Evolutionary conservation across 805 yeast species (phyloP), one percentile per base, ranked within the genome.

Genomic region (Yamadazyma paraphyllophila): DNA sequence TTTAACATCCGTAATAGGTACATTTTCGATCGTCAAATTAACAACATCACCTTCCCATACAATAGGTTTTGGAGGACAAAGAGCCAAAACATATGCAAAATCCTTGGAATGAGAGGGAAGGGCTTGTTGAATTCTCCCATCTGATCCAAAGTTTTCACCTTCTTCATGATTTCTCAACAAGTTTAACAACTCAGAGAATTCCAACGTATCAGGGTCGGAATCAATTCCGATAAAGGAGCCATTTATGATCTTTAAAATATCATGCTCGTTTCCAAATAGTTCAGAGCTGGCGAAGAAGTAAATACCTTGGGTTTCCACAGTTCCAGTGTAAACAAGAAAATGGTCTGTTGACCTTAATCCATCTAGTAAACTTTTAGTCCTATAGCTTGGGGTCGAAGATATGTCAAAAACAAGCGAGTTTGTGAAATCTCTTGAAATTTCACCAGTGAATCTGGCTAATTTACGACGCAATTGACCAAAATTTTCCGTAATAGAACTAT

Each of bases 11-110:
- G 80, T 70, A 2, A 76, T 65, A 0, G 82, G 78, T 2, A 77
- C 66, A 2, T 64, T 58, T 9, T 68, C 74, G 11, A 80, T 61
- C 11, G 74, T 71, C 5, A 87, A 61, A 36, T 81, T 77, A 32
- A 83, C 74, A 51, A 85, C 82, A 13, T 79, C 75, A 4, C 97
- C 97, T 49, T 86, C 90, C 98, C 98, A 92, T 40, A 87, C 80
- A 64, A 91, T 77, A 0, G 97, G 95, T 56, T 88, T 88, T 2
- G 83, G 76, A 0, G 96, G 90, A 55, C 88, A 82, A 4, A 91
- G 64, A 0, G 88, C 84, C 24, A 90, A 56, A 11, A 88, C 76
- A 52, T 87, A 88, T 0, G 89, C 87, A 24, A 71, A 61, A 17
- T 71, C 67, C 30, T 49, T 51, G 1, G 52, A 47, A 32, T 52